Percentiles rank a stretch among this genome's conserved stretches.
phyloP scores from a whole-genome alignment of 129 eudicot genomes.

The Flaveria bidentis region DNA sequence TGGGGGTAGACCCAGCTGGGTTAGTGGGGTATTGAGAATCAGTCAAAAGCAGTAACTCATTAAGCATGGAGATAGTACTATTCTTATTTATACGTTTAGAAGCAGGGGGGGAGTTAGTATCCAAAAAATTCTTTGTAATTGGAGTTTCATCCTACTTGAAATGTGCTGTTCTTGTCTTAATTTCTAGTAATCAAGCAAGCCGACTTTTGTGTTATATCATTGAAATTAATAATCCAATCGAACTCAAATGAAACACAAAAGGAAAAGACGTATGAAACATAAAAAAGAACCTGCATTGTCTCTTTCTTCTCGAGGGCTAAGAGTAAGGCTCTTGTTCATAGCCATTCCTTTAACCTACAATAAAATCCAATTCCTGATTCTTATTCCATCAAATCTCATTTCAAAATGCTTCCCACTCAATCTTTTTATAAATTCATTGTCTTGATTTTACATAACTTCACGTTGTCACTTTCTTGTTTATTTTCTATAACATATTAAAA shows the following conservation, averaged over 20 bases:
- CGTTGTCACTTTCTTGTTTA: neutral
- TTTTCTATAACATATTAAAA: neutral
- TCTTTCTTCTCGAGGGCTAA: conserved; percentile 70
- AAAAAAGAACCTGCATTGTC: conserved; percentile 68
- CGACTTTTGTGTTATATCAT: no score
- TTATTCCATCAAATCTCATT: conserved; percentile 1
- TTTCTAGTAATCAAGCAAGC: no score
- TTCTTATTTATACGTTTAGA: no score
- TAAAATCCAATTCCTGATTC: neutral
- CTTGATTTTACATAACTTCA: neutral
- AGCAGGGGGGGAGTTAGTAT: no score
- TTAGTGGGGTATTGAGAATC: no score
- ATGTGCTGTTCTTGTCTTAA: no score
- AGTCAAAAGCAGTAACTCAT: no score
- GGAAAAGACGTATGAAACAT: conserved; percentile 10
- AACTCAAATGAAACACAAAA: neutral
- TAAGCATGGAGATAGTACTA: no score
- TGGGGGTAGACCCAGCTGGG: no score
- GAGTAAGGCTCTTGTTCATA: conserved; percentile 67
- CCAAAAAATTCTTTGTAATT: no score
- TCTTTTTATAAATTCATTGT: no score
- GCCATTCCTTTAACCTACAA: conserved; percentile 98
- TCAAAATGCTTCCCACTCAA: neutral
- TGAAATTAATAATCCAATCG: neutral
- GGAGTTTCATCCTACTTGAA: no score